phyloP scores from a whole-genome alignment of 805 yeast genomes.

The Pichia nakasei region DNA sequence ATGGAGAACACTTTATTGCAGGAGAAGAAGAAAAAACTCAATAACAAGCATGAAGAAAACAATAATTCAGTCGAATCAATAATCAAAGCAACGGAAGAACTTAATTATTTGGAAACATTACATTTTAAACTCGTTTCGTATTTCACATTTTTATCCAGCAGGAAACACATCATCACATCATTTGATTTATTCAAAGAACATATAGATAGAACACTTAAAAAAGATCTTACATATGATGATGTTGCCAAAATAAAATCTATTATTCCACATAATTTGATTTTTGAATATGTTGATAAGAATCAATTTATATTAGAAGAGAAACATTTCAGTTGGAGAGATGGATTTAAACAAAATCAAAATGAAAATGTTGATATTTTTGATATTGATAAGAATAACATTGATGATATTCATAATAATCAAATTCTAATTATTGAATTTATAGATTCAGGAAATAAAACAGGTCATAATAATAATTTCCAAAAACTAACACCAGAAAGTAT shows the following conservation, averaged over 20 bases:
- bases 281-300: conserved; percentile 73
- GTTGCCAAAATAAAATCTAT: conserved; percentile 54
- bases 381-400: conserved; percentile 31
- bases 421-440: conserved; percentile 66
- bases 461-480: conserved; percentile 31
- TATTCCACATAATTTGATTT: conserved; percentile 60
- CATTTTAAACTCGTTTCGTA: conserved; percentile 50
- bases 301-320: conserved; percentile 40
- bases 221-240: conserved; percentile 41
- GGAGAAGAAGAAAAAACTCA: too few relatives aligned
- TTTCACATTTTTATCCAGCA: conserved; percentile 51
- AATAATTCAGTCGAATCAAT: neutral
- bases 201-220: conserved; percentile 39
- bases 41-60: neutral
- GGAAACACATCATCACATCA: conserved; percentile 53
- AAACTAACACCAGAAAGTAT: conserved; percentile 46
- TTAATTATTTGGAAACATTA: conserved; percentile 36
- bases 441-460: conserved; percentile 46
- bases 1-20: too few relatives aligned
- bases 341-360: conserved; percentile 47
- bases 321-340: conserved; percentile 36
- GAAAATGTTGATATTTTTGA: conserved; percentile 45
- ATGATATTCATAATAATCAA: conserved; percentile 34
- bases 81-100: conserved; percentile 1
- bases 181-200: conserved; percentile 45